Conservation (phyloP, 1,139 yeast species). For the Geotrichum bryndzae region DNA sequence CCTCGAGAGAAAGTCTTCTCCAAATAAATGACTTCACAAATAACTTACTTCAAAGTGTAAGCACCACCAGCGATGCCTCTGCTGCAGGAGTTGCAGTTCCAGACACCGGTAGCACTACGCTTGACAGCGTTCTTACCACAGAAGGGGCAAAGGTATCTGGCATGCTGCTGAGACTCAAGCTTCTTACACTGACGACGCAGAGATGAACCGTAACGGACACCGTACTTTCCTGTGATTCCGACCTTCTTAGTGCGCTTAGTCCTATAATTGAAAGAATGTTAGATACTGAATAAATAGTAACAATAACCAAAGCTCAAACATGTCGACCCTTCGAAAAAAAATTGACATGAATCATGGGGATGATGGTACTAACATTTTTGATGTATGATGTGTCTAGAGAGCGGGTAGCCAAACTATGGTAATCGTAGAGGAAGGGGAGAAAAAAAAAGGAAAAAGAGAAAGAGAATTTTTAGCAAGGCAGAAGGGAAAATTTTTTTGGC, state of each 20-base stretch:
- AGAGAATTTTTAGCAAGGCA: neutral
- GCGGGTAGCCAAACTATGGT: slow-evolving; percentile 15
- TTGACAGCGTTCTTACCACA: slow-evolving; percentile 98
- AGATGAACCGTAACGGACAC: slow-evolving; percentile 99
- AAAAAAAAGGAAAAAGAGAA: neutral
- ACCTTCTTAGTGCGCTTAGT: slow-evolving; percentile 99
- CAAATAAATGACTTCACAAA: neutral
- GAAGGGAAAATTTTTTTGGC: slow-evolving; percentile 2
- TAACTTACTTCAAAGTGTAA: slow-evolving; percentile 73
- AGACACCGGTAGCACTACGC: slow-evolving; percentile 98
- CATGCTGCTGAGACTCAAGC: slow-evolving; percentile 98
- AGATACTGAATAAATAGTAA: neutral
- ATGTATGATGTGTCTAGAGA: slow-evolving; percentile 10
- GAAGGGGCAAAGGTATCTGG: slow-evolving; percentile 98
- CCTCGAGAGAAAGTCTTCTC: neutral
- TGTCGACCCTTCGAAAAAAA: neutral
- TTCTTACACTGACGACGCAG: slow-evolving; percentile 99
- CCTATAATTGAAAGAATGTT: slow-evolving; percentile 42
- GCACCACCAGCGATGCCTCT: slow-evolving; percentile 99
- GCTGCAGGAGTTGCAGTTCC: slow-evolving; percentile 92
- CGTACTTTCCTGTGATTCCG: slow-evolving; percentile 99
- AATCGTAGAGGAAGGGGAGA: slow-evolving; percentile 4
- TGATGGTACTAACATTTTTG: slow-evolving; percentile 12
- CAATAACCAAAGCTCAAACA: neutral
- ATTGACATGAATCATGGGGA: neutral